These are phyloP conservation scores for Pythium sukuiense DNA, from an alignment of 352 stramenopile genomes.

Conservation along the genomic window DNA sequence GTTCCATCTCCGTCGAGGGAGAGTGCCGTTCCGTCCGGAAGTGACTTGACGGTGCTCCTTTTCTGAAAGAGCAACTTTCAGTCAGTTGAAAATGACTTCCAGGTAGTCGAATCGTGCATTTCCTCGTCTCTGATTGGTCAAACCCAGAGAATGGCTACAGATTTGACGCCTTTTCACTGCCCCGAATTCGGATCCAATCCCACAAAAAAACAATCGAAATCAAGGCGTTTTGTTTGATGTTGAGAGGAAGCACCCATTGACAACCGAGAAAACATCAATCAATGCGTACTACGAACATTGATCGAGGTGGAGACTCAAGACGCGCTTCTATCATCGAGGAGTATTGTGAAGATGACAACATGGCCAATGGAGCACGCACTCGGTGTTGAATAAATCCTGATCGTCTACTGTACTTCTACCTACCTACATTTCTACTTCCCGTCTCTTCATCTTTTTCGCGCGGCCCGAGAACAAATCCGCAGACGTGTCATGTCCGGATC, in stretches of 20 bases:
- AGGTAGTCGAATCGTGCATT: not conserved
- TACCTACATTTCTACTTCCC: not conserved
- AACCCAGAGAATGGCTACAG: conserved; percentile 21
- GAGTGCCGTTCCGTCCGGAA: not conserved
- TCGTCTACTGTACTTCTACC: not conserved
- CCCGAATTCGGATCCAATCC: too few relatives aligned
- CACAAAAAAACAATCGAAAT: not conserved
- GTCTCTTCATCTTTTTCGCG: not conserved
- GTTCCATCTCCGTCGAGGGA: not conserved
- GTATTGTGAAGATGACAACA: not conserved
- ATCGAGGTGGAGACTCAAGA: too few relatives aligned
- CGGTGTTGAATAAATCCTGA: not conserved
- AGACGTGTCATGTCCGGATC: not conserved
- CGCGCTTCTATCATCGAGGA: too few relatives aligned
- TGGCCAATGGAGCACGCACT: not conserved
- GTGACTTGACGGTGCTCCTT: not conserved
- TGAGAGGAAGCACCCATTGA: too few relatives aligned
- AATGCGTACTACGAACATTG: too few relatives aligned
- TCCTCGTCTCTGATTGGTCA: conserved; percentile 9
- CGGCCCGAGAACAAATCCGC: not conserved
- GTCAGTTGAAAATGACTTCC: conserved; percentile 22
- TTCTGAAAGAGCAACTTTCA: not conserved
- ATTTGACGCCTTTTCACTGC: not conserved
- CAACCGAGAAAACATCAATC: too few relatives aligned
- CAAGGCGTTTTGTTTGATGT: too few relatives aligned